Conservation (phyloP, 2,329 filamentous ascomycete species). For the Neonectria magnoliae region DNA sequence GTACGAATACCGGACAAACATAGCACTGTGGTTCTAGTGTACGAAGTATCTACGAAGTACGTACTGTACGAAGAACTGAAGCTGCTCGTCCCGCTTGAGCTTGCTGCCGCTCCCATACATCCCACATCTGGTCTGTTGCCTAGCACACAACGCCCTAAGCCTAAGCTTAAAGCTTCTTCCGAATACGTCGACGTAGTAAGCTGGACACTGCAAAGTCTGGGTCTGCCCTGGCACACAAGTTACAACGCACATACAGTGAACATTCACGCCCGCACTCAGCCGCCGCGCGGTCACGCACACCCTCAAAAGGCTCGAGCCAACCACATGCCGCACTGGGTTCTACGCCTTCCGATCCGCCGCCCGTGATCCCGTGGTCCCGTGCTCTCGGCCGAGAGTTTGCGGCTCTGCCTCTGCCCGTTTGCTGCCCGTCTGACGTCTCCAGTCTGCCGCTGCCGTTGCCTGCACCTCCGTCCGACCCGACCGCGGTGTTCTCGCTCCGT, state of each 20-base stretch:
- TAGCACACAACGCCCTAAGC: constrained; percentile 4
- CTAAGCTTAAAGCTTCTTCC: background rate
- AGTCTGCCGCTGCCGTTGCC: constrained; percentile 13
- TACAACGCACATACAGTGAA: constrained; percentile 17
- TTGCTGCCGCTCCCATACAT: constrained; percentile 36
- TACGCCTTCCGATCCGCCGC: constrained; percentile 15
- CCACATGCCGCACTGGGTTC: background rate
- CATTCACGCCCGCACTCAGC: constrained; percentile 1
- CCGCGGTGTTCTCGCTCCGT: constrained; percentile 10
- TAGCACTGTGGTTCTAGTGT: no score
- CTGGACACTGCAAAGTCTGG: constrained; percentile 25
- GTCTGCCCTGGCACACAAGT: constrained; percentile 25
- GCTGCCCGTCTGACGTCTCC: constrained; percentile 6
- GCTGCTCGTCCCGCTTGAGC: constrained; percentile 2
- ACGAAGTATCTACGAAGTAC: no score
- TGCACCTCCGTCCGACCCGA: constrained; percentile 20
- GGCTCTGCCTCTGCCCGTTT: constrained; percentile 21
- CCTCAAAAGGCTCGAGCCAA: constrained; percentile 1
- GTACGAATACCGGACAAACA: background rate
- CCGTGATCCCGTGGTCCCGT: constrained; percentile 21
- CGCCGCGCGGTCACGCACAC: background rate
- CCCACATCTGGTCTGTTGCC: constrained; percentile 27
- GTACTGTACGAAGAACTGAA: background rate
- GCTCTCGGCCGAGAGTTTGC: constrained; percentile 20
- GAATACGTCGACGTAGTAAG: background rate